Evolutionary conservation across 345 rosid genomes (phyloP), one percentile per base, ranked within the genome.

Genomic region (Gossypium raimondii): DNA sequence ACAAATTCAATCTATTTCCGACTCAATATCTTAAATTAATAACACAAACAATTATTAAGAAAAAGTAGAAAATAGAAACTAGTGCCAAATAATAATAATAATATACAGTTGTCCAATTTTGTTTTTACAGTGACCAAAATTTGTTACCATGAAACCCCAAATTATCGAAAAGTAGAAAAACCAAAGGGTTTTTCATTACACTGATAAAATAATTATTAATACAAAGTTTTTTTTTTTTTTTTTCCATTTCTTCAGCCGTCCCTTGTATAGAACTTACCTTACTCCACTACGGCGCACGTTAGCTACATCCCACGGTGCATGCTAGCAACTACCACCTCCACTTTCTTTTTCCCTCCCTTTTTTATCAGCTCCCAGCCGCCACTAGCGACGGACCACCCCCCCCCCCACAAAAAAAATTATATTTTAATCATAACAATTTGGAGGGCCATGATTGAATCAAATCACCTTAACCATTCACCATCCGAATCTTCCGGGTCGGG

Each of bases 401-500:
- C 3, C 29, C 29, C 4, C 0, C 0, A 29, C 0, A 2, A 29
- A 5, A 34, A n/a, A 55, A 50, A 12, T 12, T 10, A 48, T 48
- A 48, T 0, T 14, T 48, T 48, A 20, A 73, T 62, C 38, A 57
- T 72, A 56, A 20, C 22, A 38, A 69, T 70, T 34, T 34, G 73
- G 48, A 70, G 11, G 62, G 38, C 9, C 51, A 34, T 55, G 63
- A 55, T 71, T 34, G 16, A 43, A 72, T 72, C 64, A 72, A 18
- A 56, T 34, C 41, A 34, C 41, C 52, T 83, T 38, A 81, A 83
- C 85, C 87, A 87, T 55, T 87, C 97, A 64, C 74, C 86, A 70
- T 88, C 93, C 72, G 84, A 86, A 73, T 87, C 92, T 77, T 95
- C 99, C 82, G 97, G 94, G 88, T 93, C 97, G 82, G 99, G 99